Evolutionary conservation across 2,329 filamentous ascomycete genomes (phyloP), one percentile per base, ranked within the genome.

Genomic region (Alternaria arborescens): DNA sequence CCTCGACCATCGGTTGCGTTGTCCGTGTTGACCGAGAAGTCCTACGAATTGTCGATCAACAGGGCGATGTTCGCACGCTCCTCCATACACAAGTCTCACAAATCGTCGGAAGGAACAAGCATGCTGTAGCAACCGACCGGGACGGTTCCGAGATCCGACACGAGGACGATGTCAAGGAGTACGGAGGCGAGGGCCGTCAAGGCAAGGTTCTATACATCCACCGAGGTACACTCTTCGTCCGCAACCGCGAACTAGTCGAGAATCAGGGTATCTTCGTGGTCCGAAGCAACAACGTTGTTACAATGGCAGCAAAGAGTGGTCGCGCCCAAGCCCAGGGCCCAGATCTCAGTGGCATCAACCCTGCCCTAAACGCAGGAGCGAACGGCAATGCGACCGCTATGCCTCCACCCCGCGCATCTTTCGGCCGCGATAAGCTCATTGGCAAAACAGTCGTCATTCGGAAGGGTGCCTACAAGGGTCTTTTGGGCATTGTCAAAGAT

Each of bases 1-100:
- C 92, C 41, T 90, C 93, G 3, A 98, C 94, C 0, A 94, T 98
- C 24, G 95, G 91, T 59, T 97, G 93, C 76, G 89, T 99, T 61
- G 90, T 97, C 80, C 97, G 97, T 80, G 93, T 98, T 47, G 95
- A 99, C 73, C 91, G 94, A 54, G 95, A 99, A 79, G 94, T 93
- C 0, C 82, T 99, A 55, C 90, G 91, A 26, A 91, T 97, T 0
- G 82, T 99, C 11, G 94, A 99, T 73, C 95, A 99, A 77, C 91
- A 95, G 65, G 92, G 93, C 62, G 91, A 93, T 62, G 87, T 88
- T 16, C 89, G 93, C 61, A 91, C 91, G 65, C 84, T 97, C 3
- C 88, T 97, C 77, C 94, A 94, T 18, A 97, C 94, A 0, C 93
- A 97, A 76, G 93, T 99, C 65, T 89, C 93, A 26, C 95, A 95